Conservation (phyloP, 2,329 filamentous ascomycete species). For the Cercospora sojina region DNA sequence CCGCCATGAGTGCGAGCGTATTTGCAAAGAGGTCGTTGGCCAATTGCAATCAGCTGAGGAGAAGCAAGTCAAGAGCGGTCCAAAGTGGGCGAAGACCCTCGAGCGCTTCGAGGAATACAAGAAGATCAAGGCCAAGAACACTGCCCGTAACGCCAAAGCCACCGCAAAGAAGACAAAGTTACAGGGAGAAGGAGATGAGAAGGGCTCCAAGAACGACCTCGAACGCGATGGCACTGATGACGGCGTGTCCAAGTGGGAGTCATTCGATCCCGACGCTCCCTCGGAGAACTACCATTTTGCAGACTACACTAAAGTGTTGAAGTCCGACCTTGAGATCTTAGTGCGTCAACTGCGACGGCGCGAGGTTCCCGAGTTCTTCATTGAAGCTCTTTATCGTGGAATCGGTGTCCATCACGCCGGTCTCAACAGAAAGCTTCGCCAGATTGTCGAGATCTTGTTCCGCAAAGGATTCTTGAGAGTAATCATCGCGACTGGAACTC, state of each 20-base stretch:
- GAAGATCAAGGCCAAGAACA: conserved; percentile 45
- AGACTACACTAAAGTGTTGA: conserved; percentile 58
- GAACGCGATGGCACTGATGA: conserved; percentile 60
- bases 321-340: conserved; percentile 59
- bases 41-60: conserved; percentile 57
- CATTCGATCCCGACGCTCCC: conserved; percentile 66
- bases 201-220: conserved; percentile 57
- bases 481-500: conserved; percentile 72
- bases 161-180: conserved; percentile 44
- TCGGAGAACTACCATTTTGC: conserved; percentile 66
- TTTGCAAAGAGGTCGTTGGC: conserved; percentile 53
- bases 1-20: conserved; percentile 61
- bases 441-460: conserved; percentile 71
- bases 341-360: conserved; percentile 54
- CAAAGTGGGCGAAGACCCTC: conserved; percentile 62
- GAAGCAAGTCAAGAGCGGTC: conserved; percentile 56
- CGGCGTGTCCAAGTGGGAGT: conserved; percentile 54
- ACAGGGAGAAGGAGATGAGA: conserved; percentile 43
- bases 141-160: conserved; percentile 37
- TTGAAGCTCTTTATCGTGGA: conserved; percentile 64
- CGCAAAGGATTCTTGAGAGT: conserved; percentile 68
- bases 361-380: conserved; percentile 53
- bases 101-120: conserved; percentile 59
- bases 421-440: conserved; percentile 75
- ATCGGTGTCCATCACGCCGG: conserved; percentile 77